These are phyloP conservation scores for Ophiostoma quercus DNA, from an alignment of 2,329 filamentous ascomycete species.

Conservation along the genomic window DNA sequence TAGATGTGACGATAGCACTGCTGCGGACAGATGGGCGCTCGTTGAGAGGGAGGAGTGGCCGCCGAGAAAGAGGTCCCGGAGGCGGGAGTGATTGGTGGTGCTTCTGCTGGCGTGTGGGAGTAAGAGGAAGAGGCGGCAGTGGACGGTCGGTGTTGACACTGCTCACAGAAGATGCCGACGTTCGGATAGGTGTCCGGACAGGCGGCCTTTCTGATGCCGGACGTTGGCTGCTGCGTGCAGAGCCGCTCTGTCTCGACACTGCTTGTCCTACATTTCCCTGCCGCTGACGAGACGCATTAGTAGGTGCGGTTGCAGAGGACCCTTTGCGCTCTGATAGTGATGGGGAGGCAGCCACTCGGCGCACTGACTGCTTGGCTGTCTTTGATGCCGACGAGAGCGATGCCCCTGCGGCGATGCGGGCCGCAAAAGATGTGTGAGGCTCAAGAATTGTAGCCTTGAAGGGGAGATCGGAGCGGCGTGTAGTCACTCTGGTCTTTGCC, in stretches of 20 bases:
- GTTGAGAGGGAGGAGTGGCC: slow-evolving; percentile 12
- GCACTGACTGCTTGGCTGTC: not conserved
- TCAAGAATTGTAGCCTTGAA: not conserved
- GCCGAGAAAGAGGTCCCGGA: slow-evolving; percentile 12
- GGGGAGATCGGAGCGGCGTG: not conserved
- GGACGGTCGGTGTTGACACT: not conserved
- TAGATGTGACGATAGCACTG: not conserved
- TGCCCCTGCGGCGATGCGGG: not conserved
- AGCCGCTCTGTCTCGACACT: not conserved
- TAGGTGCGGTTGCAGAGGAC: not conserved
- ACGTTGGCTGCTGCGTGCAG: not conserved
- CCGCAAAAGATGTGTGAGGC: not conserved
- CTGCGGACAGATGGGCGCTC: not conserved
- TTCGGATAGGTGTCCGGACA: not conserved
- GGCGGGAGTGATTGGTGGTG: not conserved
- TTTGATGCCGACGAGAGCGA: not conserved
- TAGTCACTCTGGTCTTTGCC: not conserved
- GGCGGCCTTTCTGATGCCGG: not conserved
- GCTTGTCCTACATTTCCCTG: not conserved
- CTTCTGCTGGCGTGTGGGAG: not conserved
- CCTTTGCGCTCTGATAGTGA: not conserved
- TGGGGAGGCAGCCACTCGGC: not conserved
- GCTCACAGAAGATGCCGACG: not conserved
- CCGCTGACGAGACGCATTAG: slow-evolving; percentile 13
- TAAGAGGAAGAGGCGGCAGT: slow-evolving; percentile 8